Evolutionary conservation across 1,284 basidiomycete genomes (phyloP), one percentile per base, ranked within the genome.

Genomic region (Moniliella sp.): DNA sequence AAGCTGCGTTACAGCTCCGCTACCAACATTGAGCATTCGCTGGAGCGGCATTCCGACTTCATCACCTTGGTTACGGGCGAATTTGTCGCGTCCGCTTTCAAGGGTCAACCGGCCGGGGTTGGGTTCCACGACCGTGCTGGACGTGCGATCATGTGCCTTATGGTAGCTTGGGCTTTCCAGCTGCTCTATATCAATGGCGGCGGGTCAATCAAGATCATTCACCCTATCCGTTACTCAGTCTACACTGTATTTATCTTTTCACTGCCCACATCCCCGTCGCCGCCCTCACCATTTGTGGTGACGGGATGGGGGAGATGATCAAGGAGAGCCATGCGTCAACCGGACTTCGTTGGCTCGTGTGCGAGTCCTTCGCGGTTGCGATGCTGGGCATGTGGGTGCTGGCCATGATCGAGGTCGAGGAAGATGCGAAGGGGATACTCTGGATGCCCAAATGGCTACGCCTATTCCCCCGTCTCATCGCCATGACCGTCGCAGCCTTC

Each of bases 1-100:
- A 42, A 40, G 25, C 32, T 53, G 15, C 29, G 38, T 2, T 53
- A 53, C 31, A 40, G 36, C 8, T 48, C 48, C 2, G 49, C 46
- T 1, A 35, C 49, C 5, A 42, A 36, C 19, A 53, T 53, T 33
- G 50, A 53, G 18, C 50, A 53, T 33, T 49, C 51, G 35, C 39
- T 53, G 13, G 50, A 53, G 15, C 30, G 50, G 4, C 49, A 45
- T n/a, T 39, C 36, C 16, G 50, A 50, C 25, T 53, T 53, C 28
- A 36, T 46, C 36, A 52, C 50, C 4, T 27, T 53, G 16, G 50
- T 50, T 10, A 44, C 48, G 12, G 48, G 48, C 14, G 29, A 30
- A 18, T n/a, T 10, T 18, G 2, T 16, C 11, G n/a, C 16, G 8
- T 5, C 13, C 13, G 5, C 13, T 8, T 27, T 13, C 5, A 7